phyloP scores from a whole-genome alignment of 768 basidiomycete genomes.

The Calvatia gigantea region DNA sequence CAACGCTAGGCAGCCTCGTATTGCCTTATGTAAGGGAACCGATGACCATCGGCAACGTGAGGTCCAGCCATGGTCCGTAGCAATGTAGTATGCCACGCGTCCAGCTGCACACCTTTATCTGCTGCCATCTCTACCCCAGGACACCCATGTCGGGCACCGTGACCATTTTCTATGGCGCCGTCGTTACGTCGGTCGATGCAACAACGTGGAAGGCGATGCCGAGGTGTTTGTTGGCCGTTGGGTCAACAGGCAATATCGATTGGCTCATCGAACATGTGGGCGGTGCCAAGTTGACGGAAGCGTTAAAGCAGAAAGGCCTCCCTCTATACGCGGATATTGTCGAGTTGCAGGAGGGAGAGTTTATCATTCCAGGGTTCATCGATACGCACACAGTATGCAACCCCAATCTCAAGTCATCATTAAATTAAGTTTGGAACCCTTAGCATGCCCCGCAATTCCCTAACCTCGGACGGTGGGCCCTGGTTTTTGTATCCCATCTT shows the following conservation, averaged over 20 bases:
- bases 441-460: conserved; percentile 83
- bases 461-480: conserved; percentile 58
- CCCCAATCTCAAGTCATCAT: not conserved
- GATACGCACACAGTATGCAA: conserved; percentile 85
- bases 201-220: conserved; percentile 44
- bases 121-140: not conserved
- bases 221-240: conserved; percentile 53
- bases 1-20: not conserved
- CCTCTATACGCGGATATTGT: conserved; percentile 40
- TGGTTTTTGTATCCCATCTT: not conserved
- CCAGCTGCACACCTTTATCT: not conserved
- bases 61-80: not conserved
- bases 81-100: not conserved
- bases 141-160: conserved; percentile 16
- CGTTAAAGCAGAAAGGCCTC: conserved; percentile 49
- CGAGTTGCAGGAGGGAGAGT: conserved; percentile 49
- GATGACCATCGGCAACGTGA: not conserved
- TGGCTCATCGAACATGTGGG: conserved; percentile 68
- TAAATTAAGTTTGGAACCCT: not conserved
- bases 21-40: conserved; percentile 7
- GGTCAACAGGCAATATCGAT: conserved; percentile 46
- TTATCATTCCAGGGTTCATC: conserved; percentile 83
- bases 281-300: conserved; percentile 41
- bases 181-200: conserved; percentile 50
- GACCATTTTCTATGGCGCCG: conserved; percentile 47